Conservation (phyloP, 495 filamentous ascomycete species). For the Neurospora africana region DNA sequence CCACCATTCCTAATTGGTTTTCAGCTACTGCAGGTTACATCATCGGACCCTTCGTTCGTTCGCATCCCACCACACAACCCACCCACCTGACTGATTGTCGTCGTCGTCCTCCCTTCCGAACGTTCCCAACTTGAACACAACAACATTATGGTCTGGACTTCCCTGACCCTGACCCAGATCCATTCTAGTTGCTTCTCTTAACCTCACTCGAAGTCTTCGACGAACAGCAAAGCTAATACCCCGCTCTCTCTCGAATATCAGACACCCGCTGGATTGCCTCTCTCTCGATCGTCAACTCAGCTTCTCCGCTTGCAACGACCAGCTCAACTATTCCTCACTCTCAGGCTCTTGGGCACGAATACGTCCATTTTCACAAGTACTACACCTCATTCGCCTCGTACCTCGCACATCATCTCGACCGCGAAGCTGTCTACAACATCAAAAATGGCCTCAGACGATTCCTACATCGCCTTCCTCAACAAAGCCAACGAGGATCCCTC, state of each 20-base stretch:
- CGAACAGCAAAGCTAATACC: neutral
- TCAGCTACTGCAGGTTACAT: slow-evolving; percentile 12
- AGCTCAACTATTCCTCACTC: neutral
- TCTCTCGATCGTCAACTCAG: neutral
- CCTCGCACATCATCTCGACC: too few species aligned
- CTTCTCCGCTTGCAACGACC: neutral
- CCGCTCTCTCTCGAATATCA: neutral
- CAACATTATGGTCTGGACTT: slow-evolving; percentile 5
- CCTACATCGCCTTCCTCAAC: slow-evolving; percentile 71
- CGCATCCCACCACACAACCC: neutral
- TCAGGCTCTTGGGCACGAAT: neutral
- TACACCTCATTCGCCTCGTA: too few species aligned
- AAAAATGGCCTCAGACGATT: slow-evolving; percentile 66
- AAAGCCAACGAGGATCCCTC: slow-evolving; percentile 68
- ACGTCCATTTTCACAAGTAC: too few species aligned
- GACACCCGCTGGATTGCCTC: neutral
- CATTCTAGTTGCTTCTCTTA: neutral
- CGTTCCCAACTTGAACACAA: neutral
- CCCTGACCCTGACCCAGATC: neutral
- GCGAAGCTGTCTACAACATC: neutral
- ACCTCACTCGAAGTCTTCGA: neutral
- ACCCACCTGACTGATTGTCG: neutral
- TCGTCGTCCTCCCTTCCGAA: neutral
- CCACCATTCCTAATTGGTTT: neutral
- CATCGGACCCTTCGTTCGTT: slow-evolving; percentile 4